Evolutionary conservation across 2,329 filamentous ascomycete species (phyloP), one percentile per base, ranked within the genome.

Genomic region (Fusarium chlamydosporum): DNA sequence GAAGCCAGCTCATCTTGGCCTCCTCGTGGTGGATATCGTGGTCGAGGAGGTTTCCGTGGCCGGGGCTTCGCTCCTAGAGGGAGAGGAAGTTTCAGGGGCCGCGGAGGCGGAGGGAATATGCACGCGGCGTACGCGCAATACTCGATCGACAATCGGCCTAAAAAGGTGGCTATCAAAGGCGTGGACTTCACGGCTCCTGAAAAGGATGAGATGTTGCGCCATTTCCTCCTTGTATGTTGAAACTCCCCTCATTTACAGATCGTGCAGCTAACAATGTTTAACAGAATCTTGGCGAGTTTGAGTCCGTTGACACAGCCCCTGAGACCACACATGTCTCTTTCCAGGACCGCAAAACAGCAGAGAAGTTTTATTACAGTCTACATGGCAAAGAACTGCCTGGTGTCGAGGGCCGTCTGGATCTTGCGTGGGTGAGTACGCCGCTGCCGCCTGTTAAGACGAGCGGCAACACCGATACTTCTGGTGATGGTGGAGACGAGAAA

Each of bases 81-180:
- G 20, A 78, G 82, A 42, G 81, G 81, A 10, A 76, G 80, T 20
- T 78, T 79, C 48, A 75, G 80, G 54, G 77, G 83, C 48, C 77
- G 83, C 55, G 82, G 73, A 63, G 81, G 82, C 43, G 42, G 56
- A 56, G 81, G 72, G 61, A 84, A 84, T 33, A 81, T 84, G 65
- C 84, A 85, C 46, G 84, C 85, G 4, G 85, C 84, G 1, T 89
- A 89, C 70, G 87, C 84, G 6, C 84, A 85, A 33, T 91, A 90
- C 70, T 90, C 90, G 18, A 83, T 96, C 23, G 92, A 96, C 74
- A 94, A 94, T 76, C 84, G 92, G 43, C 90, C 92, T 0, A 91
- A 87, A 76, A 89, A 85, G 65, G 82, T 96, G 11, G 84, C 86
- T 7, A 79, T 95, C 26, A 83, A 84, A 9, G 90, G 88, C 4